Conservation (phyloP, 139 green algal genomes). For the Tetraselmis striata region DNA sequence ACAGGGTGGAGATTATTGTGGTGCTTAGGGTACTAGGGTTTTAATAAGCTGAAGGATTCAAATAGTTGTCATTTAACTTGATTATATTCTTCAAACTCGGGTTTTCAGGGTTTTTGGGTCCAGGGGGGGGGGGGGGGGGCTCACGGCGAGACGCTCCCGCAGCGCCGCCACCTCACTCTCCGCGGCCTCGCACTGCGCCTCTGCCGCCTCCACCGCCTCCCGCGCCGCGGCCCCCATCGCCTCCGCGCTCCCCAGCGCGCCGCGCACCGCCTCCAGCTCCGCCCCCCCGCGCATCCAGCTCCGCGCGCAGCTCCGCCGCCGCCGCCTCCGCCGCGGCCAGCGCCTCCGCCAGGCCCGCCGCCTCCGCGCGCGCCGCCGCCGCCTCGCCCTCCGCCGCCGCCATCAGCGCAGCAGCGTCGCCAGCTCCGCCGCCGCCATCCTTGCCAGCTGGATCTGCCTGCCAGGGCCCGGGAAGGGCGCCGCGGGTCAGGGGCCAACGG, state of each 20-base stretch:
- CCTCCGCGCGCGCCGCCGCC: neutral
- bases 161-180: neutral
- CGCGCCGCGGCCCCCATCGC: no score
- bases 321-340: neutral
- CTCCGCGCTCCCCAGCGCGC: no score
- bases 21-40: no score
- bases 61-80: neutral
- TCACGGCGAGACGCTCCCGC: neutral
- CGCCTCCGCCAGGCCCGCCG: no score
- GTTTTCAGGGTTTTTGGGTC: no score
- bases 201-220: neutral
- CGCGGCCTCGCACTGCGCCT: no score
- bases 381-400: neutral
- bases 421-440: neutral
- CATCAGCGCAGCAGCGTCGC: neutral
- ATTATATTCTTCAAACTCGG: neutral
- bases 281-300: neutral
- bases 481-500: no score
- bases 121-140: neutral
- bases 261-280: no score
- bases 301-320: neutral
- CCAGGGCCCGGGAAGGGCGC: neutral
- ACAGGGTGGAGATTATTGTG: no score
- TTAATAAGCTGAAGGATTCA: no score
- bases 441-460: neutral